A percentile compares a stretch with the other conserved stretches of the same genome.
phyloP scores from a whole-genome alignment of 2,329 filamentous ascomycete species.

The Ophiostoma montium region DNA sequence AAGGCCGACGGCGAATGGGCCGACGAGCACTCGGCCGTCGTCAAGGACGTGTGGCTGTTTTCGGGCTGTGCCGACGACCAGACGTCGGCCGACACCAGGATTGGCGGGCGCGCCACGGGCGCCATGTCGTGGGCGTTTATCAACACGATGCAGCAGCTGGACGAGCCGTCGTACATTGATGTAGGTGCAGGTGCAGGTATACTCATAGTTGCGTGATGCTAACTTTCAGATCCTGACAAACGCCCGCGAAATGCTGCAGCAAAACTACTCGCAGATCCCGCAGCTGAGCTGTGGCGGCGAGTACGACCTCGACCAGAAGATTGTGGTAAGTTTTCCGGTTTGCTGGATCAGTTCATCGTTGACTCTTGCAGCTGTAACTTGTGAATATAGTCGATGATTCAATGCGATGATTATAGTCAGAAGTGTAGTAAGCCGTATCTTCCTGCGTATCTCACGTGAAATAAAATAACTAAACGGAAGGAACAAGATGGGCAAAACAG shows the following conservation, averaged over 20 bases:
- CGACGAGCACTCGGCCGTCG: constrained; percentile 17
- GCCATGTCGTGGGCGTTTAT: constrained; percentile 27
- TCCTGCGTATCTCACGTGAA: too few species aligned
- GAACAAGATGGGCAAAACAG: too few species aligned
- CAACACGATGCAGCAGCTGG: constrained; percentile 17
- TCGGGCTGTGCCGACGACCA: constrained; percentile 26
- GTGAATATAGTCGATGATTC: too few species aligned
- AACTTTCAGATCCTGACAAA: constrained; percentile 13
- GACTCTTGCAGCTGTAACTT: background rate
- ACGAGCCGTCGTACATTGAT: constrained; percentile 20
- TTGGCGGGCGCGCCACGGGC: constrained; percentile 21
- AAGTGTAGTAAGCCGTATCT: too few species aligned
- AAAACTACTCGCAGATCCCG: constrained; percentile 17
- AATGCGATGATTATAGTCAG: too few species aligned
- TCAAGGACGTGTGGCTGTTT: constrained; percentile 29
- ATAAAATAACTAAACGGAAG: too few species aligned
- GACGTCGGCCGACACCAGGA: constrained; percentile 25
- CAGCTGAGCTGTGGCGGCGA: constrained; percentile 19
- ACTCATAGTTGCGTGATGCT: too few species aligned
- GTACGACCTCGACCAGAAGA: constrained; percentile 16
- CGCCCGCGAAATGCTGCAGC: constrained; percentile 14
- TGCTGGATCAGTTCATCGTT: background rate
- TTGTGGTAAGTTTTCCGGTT: background rate
- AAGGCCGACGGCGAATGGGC: constrained; percentile 28
- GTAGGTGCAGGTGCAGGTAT: too few species aligned